Evolutionary conservation across 257 asterid species (phyloP).

Genomic region (Ilex asprella): DNA sequence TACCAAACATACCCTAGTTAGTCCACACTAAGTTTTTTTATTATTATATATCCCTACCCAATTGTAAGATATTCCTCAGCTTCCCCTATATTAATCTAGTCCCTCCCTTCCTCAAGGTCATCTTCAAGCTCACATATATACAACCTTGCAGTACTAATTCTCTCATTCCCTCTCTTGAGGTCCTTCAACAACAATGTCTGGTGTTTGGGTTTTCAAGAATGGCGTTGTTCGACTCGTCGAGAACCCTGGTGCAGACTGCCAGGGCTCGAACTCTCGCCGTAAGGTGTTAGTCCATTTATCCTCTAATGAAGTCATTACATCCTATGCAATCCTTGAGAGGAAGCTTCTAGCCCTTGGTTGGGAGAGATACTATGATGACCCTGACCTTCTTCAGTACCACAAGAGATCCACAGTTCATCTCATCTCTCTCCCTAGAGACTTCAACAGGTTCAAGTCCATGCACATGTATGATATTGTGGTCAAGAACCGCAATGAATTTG

Average conservation of each 20-base stretch:
- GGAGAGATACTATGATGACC: constrained; percentile 73
- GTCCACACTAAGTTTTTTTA: no score
- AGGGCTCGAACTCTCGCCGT: constrained; percentile 19
- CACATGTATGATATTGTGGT: constrained; percentile 4
- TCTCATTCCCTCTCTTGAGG: no score
- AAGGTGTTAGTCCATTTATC: constrained; percentile 39
- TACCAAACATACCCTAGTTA: constrained; percentile 53
- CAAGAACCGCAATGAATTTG: background rate
- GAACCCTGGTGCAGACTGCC: constrained; percentile 26
- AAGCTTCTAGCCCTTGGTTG: constrained; percentile 48
- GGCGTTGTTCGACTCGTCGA: constrained; percentile 43
- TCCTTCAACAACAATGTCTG: constrained; percentile 24
- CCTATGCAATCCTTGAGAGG: constrained; percentile 46
- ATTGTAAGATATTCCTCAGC: no score
- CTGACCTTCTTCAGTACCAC: constrained; percentile 59
- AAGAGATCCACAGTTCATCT: constrained; percentile 61
- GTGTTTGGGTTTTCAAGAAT: constrained; percentile 54
- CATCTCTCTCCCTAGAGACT: constrained; percentile 64
- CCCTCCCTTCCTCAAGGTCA: no score
- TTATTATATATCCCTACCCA: no score
- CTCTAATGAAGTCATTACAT: constrained; percentile 38
- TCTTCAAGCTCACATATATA: no score
- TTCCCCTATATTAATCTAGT: no score
- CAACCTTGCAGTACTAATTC: no score
- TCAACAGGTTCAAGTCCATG: constrained; percentile 54